Evolutionary conservation across 768 basidiomycete genomes (phyloP).

Genomic region (Boletus pseudopeckii): DNA sequence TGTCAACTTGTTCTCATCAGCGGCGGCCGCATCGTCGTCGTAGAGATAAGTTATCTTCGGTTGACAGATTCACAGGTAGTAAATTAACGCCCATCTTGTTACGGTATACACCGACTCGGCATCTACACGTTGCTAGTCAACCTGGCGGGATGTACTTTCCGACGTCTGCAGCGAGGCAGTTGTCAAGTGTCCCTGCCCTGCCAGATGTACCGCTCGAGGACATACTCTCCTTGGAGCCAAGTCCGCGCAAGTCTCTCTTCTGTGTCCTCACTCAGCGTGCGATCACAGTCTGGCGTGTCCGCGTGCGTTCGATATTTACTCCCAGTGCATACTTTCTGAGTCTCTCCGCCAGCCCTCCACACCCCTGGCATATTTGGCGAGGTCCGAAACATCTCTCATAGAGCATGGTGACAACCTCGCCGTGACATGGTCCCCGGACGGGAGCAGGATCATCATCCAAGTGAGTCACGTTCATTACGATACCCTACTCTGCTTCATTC

Average conservation of each 20-base stretch:
- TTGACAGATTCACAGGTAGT: not conserved
- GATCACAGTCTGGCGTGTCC: constrained; percentile 78
- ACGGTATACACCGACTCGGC: not conserved
- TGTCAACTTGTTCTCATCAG: constrained; percentile 6
- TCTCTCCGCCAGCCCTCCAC: constrained; percentile 55
- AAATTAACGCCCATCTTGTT: not conserved
- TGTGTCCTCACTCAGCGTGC: constrained; percentile 67
- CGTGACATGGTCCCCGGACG: constrained; percentile 82
- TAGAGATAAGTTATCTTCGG: constrained; percentile 6
- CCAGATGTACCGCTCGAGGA: constrained; percentile 58
- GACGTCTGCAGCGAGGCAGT: constrained; percentile 70
- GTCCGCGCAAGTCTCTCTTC: constrained; percentile 75
- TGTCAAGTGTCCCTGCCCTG: constrained; percentile 67
- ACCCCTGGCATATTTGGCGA: constrained; percentile 66
- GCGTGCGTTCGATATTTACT: constrained; percentile 46
- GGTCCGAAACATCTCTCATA: constrained; percentile 71
- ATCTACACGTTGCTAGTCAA: not conserved
- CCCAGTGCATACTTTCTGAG: not conserved
- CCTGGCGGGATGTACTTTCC: constrained; percentile 72
- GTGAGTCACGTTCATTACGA: constrained; percentile 40
- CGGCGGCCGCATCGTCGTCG: constrained; percentile 1
- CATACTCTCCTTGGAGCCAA: constrained; percentile 56
- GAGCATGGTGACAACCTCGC: constrained; percentile 81
- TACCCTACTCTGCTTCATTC: constrained; percentile 1
- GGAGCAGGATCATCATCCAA: constrained; percentile 73